Evolutionary conservation across 2,329 filamentous ascomycete species (phyloP), one percentile per base, ranked within the genome.

Genomic region (Colletotrichum somersetense): DNA sequence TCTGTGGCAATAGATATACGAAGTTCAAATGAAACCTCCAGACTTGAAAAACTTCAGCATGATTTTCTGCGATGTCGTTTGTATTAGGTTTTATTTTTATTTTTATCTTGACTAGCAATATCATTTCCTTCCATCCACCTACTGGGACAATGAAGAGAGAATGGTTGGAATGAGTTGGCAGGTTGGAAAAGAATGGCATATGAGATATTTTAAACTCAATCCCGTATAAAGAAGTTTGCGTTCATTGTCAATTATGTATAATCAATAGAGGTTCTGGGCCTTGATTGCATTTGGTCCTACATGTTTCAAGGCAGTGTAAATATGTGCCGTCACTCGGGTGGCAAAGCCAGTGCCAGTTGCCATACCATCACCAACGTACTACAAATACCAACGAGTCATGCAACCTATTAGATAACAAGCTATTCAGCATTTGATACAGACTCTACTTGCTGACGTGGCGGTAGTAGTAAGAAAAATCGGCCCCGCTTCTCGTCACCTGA

Each of bases 81-180:
- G 1, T 50, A n/a, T 23, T 26, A 2, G n/a, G 23, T 23, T 7
- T 1, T 26, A n/a, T 14, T 26, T 1, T 1, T 14, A 10, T 1
- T 50, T 26, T 7, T 12, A 2, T 30, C 14, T 16, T 11, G 5
- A 14, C 12, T 52, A 2, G 48, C 14, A 16, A 3, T 30, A 2
- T 8, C 3, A 3, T 3, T 18, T 16, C 23, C 1, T 30, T 6
- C 5, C 12, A 26, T 52, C 16, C 5, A 0, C 12, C 12, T 30
- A 26, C 5, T 8, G 6, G 0, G 23, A 30, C 1, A 8, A 16
- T 30, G 23, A 30, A 11, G 23, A 14, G 5, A 7, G n/a, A n/a
- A 8, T 2, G 5, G 8, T 16, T 14, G 12, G 14, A 26, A 30
- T 2, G 23, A 16, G 23, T 18, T 1, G n/a, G 12, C 23, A 7